Percentiles rank a stretch among this genome's conserved stretches.
Evolutionary conservation across 345 rosid species (phyloP).

Genomic region (Corchorus olitorius): DNA sequence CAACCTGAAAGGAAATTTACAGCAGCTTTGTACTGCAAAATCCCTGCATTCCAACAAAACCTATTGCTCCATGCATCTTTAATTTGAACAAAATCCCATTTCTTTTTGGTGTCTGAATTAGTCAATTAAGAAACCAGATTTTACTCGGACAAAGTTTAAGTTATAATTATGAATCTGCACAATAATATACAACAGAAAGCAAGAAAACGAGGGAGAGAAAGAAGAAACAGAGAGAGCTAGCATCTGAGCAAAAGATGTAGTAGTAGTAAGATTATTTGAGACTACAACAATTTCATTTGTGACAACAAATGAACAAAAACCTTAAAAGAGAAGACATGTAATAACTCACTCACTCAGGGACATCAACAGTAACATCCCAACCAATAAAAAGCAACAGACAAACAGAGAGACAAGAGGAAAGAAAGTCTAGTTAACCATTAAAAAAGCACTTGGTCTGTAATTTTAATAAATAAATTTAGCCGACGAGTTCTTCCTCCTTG

Average conservation of each 20-base stretch:
- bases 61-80: too few species aligned
- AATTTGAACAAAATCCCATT: too few species aligned
- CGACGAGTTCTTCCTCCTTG: slow-evolving; percentile 80
- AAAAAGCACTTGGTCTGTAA: background rate
- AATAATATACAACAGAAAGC: background rate
- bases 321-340: background rate
- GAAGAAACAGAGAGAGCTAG: background rate
- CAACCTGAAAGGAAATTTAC: background rate
- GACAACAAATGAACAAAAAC: slow-evolving; percentile 2
- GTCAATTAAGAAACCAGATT: background rate
- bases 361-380: background rate
- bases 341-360: slow-evolving; percentile 9
- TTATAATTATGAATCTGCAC: background rate
- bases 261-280: background rate
- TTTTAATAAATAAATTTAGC: slow-evolving; percentile 11
- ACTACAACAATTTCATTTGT: background rate
- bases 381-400: background rate
- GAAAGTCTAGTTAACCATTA: background rate
- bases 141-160: background rate
- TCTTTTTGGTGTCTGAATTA: too few species aligned
- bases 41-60: too few species aligned
- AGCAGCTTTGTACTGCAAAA: background rate
- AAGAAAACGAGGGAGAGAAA: background rate
- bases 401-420: background rate
- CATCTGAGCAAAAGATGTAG: background rate